Evolutionary conservation across 2,329 filamentous ascomycete genomes (phyloP), one percentile per base, ranked within the genome.

Genomic region (Colletotrichum lini): DNA sequence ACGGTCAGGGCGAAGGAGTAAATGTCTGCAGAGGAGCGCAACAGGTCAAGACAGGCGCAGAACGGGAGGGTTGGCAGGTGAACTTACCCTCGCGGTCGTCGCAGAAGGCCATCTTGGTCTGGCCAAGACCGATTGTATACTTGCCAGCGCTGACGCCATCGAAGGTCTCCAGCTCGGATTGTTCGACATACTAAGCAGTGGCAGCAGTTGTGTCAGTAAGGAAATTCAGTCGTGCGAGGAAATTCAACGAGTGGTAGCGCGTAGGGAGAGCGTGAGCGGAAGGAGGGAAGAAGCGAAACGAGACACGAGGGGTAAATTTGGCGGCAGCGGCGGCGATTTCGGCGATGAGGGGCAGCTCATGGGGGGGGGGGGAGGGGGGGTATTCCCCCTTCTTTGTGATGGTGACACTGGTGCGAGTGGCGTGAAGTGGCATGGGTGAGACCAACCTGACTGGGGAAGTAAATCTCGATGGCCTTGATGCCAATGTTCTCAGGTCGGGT

Each of bases 41-140:
- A 50, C 56, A 72, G 62, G 74, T 75, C 74, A 70, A 35, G 40
- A 72, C 72, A n/a, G 76, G 72, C 50, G 67, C 40, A 13, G 15
- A 10, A 13, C 30, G 18, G n/a, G 16, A 54, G 44, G 50, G 62
- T 13, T 30, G 23, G 21, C 23, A 57, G 35, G 38, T 30, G 59
- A 75, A 82, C 86, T 82, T 82, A 95, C 93, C 93, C 87, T 96
- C 94, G 80, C 93, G 91, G 80, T 96, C 94, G 84, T 96, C 94
- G 82, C 94, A 96, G 85, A 96, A 96, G 87, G 91, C 92, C 94
- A 96, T 96, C 86, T 93, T 94, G 80, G 93, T 96, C 89, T 96
- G 94, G 78, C 94, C 94, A 68, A 96, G 92, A 82, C 94, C 94
- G 84, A 96, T 96, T 79, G 94, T 96, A 88, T 96, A 96, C 86